phyloP scores from a whole-genome alignment of 2,329 filamentous ascomycete genomes.

The Penicillium fuscoglaucum region DNA sequence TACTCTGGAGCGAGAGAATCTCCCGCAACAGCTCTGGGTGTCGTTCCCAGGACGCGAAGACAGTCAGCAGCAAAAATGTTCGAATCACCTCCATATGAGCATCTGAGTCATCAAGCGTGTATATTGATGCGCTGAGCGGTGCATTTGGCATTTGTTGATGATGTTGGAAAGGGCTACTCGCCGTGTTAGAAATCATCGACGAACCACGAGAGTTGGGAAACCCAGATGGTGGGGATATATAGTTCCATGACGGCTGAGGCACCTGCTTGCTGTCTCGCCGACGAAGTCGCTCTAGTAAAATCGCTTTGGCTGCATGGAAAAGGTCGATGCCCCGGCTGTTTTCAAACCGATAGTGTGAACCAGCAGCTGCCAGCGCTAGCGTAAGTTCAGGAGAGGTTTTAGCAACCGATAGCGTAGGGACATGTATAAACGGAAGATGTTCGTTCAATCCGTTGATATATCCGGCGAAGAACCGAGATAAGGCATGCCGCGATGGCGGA shows the following conservation, averaged over 20 bases:
- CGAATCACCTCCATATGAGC: slow-evolving; percentile 53
- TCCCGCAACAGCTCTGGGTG: slow-evolving; percentile 59
- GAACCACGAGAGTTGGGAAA: slow-evolving; percentile 44
- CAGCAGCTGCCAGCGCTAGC: slow-evolving; percentile 53
- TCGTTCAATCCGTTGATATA: slow-evolving; percentile 55
- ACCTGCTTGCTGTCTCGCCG: slow-evolving; percentile 51
- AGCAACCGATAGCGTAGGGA: slow-evolving; percentile 49
- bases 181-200: slow-evolving; percentile 44
- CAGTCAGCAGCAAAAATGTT: slow-evolving; percentile 56
- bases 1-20: slow-evolving; percentile 58
- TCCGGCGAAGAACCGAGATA: slow-evolving; percentile 53
- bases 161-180: slow-evolving; percentile 47
- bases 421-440: slow-evolving; percentile 54
- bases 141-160: slow-evolving; percentile 35
- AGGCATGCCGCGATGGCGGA: slow-evolving; percentile 50
- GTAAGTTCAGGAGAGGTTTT: slow-evolving; percentile 51
- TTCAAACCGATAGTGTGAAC: slow-evolving; percentile 52
- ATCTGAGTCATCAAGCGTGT: slow-evolving; percentile 45
- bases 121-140: slow-evolving; percentile 36
- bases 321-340: slow-evolving; percentile 55
- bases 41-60: slow-evolving; percentile 61
- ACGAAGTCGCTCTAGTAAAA: slow-evolving; percentile 54
- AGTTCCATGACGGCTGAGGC: slow-evolving; percentile 45
- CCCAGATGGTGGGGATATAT: slow-evolving; percentile 39
- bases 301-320: slow-evolving; percentile 58